Percentiles rank a stretch among this genome's conserved stretches.
These are phyloP conservation scores for Diaporthe capsici DNA, from an alignment of 2,329 filamentous ascomycete species.

Conservation along the genomic window DNA sequence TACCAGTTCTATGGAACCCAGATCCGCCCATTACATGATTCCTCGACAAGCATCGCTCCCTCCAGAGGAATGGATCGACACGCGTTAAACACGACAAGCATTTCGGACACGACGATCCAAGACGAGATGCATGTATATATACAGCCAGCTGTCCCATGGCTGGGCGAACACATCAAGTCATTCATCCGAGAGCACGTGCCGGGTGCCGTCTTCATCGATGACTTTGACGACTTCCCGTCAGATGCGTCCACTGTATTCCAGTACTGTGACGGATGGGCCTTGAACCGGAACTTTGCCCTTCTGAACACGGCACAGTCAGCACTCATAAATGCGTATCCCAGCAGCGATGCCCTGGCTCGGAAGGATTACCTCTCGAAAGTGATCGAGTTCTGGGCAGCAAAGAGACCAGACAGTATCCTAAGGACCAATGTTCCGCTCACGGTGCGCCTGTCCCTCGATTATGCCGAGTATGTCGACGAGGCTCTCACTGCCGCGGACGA, in stretches of 20 bases:
- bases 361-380: constrained; percentile 54
- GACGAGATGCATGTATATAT: constrained; percentile 48
- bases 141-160: constrained; percentile 48
- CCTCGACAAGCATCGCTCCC: constrained; percentile 23
- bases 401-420: constrained; percentile 52
- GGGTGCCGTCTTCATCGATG: constrained; percentile 48
- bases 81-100: constrained; percentile 7
- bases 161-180: constrained; percentile 50
- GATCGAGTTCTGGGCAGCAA: constrained; percentile 55
- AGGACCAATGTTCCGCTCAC: constrained; percentile 51
- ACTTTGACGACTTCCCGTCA: constrained; percentile 48
- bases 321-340: constrained; percentile 57
- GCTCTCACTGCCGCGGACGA: constrained; percentile 54
- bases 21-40: constrained; percentile 22
- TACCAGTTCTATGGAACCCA: constrained; percentile 12
- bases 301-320: constrained; percentile 49
- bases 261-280: constrained; percentile 53
- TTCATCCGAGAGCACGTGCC: constrained; percentile 50
- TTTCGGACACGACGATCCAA: constrained; percentile 19
- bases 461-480: constrained; percentile 56
- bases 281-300: constrained; percentile 52
- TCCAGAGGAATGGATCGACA: constrained; percentile 30
- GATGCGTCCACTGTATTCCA: constrained; percentile 48
- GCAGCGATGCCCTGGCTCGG: constrained; percentile 55
- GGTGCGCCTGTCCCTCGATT: constrained; percentile 54